Evolutionary conservation across 2,329 filamentous ascomycete species (phyloP), one percentile per base, ranked within the genome.

Genomic region (Trichoderma sp.): DNA sequence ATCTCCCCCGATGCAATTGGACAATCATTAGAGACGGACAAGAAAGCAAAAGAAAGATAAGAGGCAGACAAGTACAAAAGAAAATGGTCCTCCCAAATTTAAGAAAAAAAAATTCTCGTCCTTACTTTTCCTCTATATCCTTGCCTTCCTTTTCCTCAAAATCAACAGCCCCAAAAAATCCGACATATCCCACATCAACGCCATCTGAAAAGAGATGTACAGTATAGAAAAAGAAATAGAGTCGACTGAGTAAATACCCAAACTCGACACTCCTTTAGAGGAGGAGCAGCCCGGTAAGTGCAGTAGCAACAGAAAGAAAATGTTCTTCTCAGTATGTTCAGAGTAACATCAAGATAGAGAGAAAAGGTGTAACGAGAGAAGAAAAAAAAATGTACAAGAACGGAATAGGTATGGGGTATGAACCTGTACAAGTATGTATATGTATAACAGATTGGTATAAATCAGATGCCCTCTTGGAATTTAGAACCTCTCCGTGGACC

Each of bases 391-490:
- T 59, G 46, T 67, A 67, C 54, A 67, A 18, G 43, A 59, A 66
- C 30, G 46, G 8, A 13, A 49, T 24, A 16, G 46, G 21, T 63
- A 67, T 55, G 30, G 26, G 32, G 46, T 60, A 60, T 68, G 56
- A 26, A 61, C n/a, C 39, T 55, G 61, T 55, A 61, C n/a, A 43
- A 34, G 49, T 55, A 34, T 67, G n/a, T n/a, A 49, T 21, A 14
- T 49, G 56, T 63, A 39, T 59, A 43, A 59, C 4, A 18, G 54
- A 4, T 59, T 49, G 30, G 16, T 63, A 55, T 54, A 21, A 32
- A 66, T 79, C 74, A 82, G 66, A 83, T 76, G 63, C 77, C 73
- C 74, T 83, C 82, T 26, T 78, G 80, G 71, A 83, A 83, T 70
- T 77, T 77, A 2, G 81, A 83, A 32, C 72, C 75, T 28, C 68